Evolutionary conservation across 306 rosid species (phyloP).

Genomic region (Cucumis cinereus): DNA sequence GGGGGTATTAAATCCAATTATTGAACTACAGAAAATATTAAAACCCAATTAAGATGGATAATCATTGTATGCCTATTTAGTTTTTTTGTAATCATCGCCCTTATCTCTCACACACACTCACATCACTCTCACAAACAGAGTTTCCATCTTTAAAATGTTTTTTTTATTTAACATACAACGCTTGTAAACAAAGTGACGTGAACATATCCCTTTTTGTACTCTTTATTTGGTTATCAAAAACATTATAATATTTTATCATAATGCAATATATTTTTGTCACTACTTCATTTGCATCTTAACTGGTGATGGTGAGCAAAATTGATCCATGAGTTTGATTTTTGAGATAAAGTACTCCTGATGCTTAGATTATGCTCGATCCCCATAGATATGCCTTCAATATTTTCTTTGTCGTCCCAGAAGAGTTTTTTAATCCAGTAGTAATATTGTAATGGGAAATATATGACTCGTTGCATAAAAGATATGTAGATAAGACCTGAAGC

Average conservation of each 20-base stretch:
- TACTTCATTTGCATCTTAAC: background rate
- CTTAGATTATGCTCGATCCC: background rate
- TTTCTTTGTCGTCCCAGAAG: background rate
- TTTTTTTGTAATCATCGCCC: background rate
- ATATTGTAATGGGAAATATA: background rate
- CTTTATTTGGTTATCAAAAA: background rate
- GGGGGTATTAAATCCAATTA: background rate
- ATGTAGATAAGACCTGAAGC: slow-evolving; percentile 1
- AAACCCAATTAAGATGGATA: background rate
- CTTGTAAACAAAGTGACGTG: background rate
- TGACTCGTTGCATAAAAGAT: background rate
- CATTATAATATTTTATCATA: background rate
- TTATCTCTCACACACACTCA: background rate
- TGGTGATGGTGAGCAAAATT: background rate
- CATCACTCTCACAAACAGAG: background rate
- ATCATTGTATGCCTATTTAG: background rate
- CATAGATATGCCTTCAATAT: background rate
- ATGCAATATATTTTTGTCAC: background rate
- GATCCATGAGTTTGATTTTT: background rate
- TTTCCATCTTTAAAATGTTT: background rate
- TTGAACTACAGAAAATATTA: background rate
- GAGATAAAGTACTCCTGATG: background rate
- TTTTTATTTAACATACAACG: background rate
- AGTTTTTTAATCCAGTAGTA: background rate
- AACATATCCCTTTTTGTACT: background rate